Evolutionary conservation across 2,329 filamentous ascomycete species (phyloP).

Genomic region (Xylaria sp.): DNA sequence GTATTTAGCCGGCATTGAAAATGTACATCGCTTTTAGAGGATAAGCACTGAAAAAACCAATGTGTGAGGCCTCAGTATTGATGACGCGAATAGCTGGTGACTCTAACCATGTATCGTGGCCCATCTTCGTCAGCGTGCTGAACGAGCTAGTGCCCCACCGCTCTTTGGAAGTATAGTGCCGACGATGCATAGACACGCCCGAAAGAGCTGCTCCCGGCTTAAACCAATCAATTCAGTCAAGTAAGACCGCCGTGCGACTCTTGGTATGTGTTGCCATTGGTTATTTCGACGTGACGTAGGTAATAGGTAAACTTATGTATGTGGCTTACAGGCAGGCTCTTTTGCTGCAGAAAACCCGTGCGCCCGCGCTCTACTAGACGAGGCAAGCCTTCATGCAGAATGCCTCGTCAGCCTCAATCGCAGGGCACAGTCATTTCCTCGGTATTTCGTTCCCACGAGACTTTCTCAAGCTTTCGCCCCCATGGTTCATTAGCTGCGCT

Average conservation of each 20-base stretch:
- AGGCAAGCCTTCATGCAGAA: conserved; percentile 39
- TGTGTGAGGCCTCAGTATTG: not conserved
- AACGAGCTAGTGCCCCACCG: conserved; percentile 16
- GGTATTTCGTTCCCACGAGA: conserved; percentile 17
- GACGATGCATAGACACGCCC: not conserved
- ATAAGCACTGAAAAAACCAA: not conserved
- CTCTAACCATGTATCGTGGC: not conserved
- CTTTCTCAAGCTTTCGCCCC: conserved; percentile 35
- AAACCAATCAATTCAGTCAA: not conserved
- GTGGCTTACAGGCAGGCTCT: conserved; percentile 27
- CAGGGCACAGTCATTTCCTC: conserved; percentile 39
- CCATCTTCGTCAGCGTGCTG: conserved; percentile 10
- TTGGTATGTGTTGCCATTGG: conserved; percentile 19
- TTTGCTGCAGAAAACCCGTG: conserved; percentile 16
- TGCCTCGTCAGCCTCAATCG: conserved; percentile 49
- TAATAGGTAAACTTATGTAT: conserved; percentile 7
- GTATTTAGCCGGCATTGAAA: not conserved
- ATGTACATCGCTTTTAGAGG: not conserved
- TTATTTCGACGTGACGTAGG: conserved; percentile 19
- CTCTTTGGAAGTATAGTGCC: conserved; percentile 4
- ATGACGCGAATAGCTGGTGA: conserved; percentile 5
- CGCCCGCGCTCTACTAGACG: conserved; percentile 33
- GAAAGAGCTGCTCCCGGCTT: conserved; percentile 3
- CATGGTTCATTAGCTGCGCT: conserved; percentile 32
- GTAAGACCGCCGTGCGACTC: conserved; percentile 18